Evolutionary conservation across 495 filamentous ascomycete genomes (phyloP).

Genomic region (Aspergillus asperescens): DNA sequence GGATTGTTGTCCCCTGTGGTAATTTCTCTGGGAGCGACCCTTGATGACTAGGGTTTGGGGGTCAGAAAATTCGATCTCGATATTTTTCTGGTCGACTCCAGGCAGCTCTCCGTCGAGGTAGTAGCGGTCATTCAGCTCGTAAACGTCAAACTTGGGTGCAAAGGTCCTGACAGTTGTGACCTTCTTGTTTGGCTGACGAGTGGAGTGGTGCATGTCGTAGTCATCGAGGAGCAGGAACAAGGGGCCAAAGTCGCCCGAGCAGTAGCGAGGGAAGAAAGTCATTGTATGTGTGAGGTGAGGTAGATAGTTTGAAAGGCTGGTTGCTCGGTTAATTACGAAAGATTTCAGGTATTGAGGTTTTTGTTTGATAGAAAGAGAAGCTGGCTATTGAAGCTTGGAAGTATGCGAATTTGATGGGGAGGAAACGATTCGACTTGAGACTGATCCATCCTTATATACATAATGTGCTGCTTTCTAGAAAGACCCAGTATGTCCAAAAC

Average conservation of each 20-base stretch:
- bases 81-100: conserved; percentile 69
- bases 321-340: conserved; percentile 4
- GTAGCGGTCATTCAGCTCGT: conserved; percentile 61
- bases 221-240: conserved; percentile 76
- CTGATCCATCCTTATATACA: conserved; percentile 13
- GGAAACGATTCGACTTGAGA: not conserved
- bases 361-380: not conserved
- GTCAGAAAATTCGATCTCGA: conserved; percentile 83
- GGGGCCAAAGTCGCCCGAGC: conserved; percentile 51
- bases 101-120: conserved; percentile 86
- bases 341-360: not conserved
- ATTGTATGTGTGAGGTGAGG: conserved; percentile 40
- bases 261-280: conserved; percentile 57
- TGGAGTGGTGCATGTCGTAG: conserved; percentile 53
- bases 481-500: not conserved
- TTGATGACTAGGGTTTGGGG: conserved; percentile 66
- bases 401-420: not conserved
- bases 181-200: conserved; percentile 13
- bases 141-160: conserved; percentile 74
- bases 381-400: conserved; percentile 1
- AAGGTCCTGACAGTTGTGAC: conserved; percentile 43
- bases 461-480: conserved; percentile 9
- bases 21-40: conserved; percentile 59
- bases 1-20: conserved; percentile 22
- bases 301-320: not conserved